These are phyloP conservation scores for Pythium aristosporum DNA, from an alignment of 352 stramenopile genomes.

Conservation along the genomic window DNA sequence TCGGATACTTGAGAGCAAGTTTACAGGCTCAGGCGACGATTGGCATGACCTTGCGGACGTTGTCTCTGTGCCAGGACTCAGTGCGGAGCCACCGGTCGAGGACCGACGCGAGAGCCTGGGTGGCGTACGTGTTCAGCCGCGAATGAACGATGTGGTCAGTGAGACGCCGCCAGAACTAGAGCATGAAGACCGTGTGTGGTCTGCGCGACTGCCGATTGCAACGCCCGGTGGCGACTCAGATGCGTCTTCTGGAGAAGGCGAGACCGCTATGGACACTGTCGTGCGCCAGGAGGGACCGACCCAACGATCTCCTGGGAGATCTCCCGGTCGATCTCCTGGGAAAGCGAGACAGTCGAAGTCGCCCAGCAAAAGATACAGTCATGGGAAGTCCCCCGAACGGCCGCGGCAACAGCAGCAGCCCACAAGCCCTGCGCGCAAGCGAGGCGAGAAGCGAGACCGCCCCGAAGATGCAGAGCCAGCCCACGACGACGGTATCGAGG, in stretches of 20 bases:
- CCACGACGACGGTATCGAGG: constrained; percentile 12
- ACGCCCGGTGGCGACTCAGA: constrained; percentile 18
- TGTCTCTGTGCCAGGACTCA: constrained; percentile 13
- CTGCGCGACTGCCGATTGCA: constrained; percentile 26
- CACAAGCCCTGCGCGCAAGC: background rate
- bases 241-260: constrained; percentile 18
- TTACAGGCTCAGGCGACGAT: constrained; percentile 15
- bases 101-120: constrained; percentile 20
- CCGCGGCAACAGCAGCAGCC: background rate
- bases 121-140: background rate
- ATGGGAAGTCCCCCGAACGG: background rate
- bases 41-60: constrained; percentile 22
- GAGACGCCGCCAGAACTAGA: constrained; percentile 25
- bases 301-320: constrained; percentile 3
- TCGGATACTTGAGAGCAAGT: constrained; percentile 24
- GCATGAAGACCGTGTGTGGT: constrained; percentile 29
- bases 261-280: constrained; percentile 26
- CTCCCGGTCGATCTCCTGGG: constrained; percentile 10
- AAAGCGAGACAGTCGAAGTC: constrained; percentile 13
- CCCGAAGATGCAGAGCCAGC: background rate
- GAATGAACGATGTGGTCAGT: constrained; percentile 25
- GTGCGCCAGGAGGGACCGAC: constrained; percentile 27
- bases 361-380: background rate
- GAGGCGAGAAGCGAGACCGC: constrained; percentile 4
- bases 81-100: constrained; percentile 19